phyloP scores from a whole-genome alignment of 805 yeast genomes.

The Wickerhamiella azymoides region DNA sequence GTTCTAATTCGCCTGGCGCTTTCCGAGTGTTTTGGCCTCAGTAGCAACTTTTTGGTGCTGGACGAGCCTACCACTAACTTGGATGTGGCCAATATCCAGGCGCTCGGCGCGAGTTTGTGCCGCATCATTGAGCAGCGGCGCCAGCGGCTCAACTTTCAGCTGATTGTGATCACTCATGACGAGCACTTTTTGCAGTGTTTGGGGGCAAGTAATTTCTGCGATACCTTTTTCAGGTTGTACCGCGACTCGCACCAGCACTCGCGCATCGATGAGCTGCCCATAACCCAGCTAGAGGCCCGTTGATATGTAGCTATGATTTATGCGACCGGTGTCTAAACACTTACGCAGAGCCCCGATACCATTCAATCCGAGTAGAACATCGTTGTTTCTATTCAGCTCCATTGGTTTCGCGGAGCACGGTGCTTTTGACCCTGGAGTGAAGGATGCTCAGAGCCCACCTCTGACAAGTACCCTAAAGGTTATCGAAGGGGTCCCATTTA shows the following conservation, averaged over 20 bases:
- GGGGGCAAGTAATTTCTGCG: constrained; percentile 75
- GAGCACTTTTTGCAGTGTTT: constrained; percentile 76
- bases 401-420: no score
- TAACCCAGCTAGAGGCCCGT: constrained; percentile 12
- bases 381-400: no score
- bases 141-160: constrained; percentile 76
- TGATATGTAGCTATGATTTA: no score
- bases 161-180: constrained; percentile 93
- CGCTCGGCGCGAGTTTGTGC: constrained; percentile 69
- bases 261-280: constrained; percentile 42
- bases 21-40: constrained; percentile 89
- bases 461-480: no score
- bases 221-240: constrained; percentile 68
- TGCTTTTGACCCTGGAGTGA: no score
- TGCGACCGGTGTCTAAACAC: no score
- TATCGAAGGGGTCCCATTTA: no score
- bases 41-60: constrained; percentile 88
- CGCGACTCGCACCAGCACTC: constrained; percentile 76
- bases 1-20: constrained; percentile 81
- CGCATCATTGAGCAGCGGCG: constrained; percentile 62
- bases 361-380: no score
- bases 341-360: no score
- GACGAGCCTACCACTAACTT: constrained; percentile 97
- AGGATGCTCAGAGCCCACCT: no score
- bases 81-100: constrained; percentile 77